Conservation (phyloP, 2,329 filamentous ascomycete species). For the Leptographium flavum region DNA sequence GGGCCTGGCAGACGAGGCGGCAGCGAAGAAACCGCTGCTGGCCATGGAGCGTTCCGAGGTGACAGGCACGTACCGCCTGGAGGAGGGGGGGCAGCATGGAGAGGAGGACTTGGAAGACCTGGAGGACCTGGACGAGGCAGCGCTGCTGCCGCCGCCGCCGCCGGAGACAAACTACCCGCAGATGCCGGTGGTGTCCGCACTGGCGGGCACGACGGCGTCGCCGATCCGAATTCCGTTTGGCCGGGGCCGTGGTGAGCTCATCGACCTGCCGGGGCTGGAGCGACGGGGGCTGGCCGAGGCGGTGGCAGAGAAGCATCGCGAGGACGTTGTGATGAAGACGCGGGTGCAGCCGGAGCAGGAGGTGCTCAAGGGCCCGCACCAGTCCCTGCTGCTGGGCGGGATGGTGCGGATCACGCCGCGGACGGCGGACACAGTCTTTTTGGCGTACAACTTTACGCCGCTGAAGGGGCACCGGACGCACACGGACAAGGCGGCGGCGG, state of each 20-base stretch:
- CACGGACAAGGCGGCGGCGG: constrained; percentile 63
- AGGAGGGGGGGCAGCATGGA: neutral
- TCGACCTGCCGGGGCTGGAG: constrained; percentile 78
- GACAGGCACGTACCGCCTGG: constrained; percentile 2
- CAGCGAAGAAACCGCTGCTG: neutral
- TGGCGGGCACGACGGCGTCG: constrained; percentile 88
- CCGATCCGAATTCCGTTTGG: constrained; percentile 90
- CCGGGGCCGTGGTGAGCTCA: constrained; percentile 71
- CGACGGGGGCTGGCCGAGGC: constrained; percentile 59
- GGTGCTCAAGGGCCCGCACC: constrained; percentile 51
- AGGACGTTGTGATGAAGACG: constrained; percentile 62
- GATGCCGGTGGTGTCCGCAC: constrained; percentile 73
- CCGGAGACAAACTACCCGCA: constrained; percentile 61
- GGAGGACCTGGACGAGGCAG: constrained; percentile 22
- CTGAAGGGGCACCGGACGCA: constrained; percentile 61
- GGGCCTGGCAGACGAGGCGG: constrained; percentile 17
- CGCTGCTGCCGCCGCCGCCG: constrained; percentile 64
- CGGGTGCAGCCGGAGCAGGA: constrained; percentile 61
- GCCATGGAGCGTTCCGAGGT: neutral
- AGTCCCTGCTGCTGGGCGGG: constrained; percentile 73
- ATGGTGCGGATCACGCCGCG: constrained; percentile 76
- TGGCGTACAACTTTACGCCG: constrained; percentile 80
- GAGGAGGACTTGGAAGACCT: constrained; percentile 11
- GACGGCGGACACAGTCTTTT: constrained; percentile 47
- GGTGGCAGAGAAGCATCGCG: constrained; percentile 51